Conservation (phyloP, 2,329 filamentous ascomycete species). For the Alternaria arbusti region DNA sequence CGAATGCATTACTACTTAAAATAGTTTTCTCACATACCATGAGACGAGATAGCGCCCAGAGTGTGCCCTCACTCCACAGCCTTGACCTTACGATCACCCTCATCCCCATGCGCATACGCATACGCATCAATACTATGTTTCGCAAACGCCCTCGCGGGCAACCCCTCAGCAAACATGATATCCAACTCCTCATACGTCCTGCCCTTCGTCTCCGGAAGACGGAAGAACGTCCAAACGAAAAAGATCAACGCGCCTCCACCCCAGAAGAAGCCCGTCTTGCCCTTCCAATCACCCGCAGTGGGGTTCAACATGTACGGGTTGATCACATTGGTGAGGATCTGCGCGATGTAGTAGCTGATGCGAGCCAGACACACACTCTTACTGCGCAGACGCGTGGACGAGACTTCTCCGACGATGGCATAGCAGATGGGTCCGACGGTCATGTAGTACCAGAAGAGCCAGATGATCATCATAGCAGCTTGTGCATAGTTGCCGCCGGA, state of each 20-base stretch:
- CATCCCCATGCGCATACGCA: constrained; percentile 24
- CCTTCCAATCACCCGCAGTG: constrained; percentile 80
- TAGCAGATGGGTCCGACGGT: constrained; percentile 88
- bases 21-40: neutral
- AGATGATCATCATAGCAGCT: constrained; percentile 29
- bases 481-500: constrained; percentile 49
- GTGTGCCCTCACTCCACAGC: neutral
- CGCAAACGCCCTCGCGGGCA: constrained; percentile 23
- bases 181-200: constrained; percentile 84
- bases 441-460: constrained; percentile 75
- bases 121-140: constrained; percentile 9
- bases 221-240: constrained; percentile 76
- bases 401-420: constrained; percentile 81
- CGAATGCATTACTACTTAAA: neutral
- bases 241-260: constrained; percentile 75
- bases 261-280: constrained; percentile 82
- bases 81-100: neutral
- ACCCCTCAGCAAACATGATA: constrained; percentile 70
- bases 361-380: constrained; percentile 85
- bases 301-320: constrained; percentile 62
- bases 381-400: constrained; percentile 79
- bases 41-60: neutral
- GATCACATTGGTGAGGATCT: constrained; percentile 76
- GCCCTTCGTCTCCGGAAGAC: constrained; percentile 76
- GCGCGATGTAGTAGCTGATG: constrained; percentile 68